These are phyloP conservation scores for Aspergillus sclerotiicarbonarius DNA, from an alignment of 495 filamentous ascomycete genomes.

Conservation along the genomic window DNA sequence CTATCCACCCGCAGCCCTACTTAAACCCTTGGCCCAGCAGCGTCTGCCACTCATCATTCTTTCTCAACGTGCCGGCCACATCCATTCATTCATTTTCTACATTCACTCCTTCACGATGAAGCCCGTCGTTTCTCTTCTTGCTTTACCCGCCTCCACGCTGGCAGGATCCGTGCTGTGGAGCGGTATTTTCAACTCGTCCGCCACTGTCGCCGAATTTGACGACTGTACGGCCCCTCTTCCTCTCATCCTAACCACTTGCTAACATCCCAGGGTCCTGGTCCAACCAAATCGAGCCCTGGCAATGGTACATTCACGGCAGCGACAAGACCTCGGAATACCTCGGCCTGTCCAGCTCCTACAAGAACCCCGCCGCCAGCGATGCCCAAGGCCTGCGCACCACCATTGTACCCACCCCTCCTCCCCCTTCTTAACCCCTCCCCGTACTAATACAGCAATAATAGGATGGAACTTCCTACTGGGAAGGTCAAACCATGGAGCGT, in stretches of 20 bases:
- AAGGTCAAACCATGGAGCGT: constrained; percentile 58
- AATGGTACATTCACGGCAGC: constrained; percentile 71
- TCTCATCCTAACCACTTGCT: not conserved
- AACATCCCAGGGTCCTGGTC: constrained; percentile 57
- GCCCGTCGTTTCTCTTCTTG: constrained; percentile 14
- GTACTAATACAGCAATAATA: constrained; percentile 19
- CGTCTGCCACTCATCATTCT: not conserved
- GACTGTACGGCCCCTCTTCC: constrained; percentile 17
- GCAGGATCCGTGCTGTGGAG: constrained; percentile 29
- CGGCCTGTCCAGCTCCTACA: constrained; percentile 53
- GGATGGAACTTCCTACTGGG: constrained; percentile 60
- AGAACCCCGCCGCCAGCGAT: constrained; percentile 64
- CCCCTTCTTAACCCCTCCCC: no score
- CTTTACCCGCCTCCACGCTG: constrained; percentile 17
- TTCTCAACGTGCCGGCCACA: constrained; percentile 6
- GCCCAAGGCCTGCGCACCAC: constrained; percentile 67
- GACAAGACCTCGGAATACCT: constrained; percentile 56
- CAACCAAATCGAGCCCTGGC: constrained; percentile 64
- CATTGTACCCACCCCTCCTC: constrained; percentile 42
- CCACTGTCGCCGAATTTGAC: constrained; percentile 23
- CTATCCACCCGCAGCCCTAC: not conserved
- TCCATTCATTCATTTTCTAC: not conserved
- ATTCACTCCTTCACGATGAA: constrained; percentile 17
- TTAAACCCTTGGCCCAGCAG: not conserved
- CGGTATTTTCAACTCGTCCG: constrained; percentile 25